A percentile compares a stretch with the other conserved stretches of the same genome.
phyloP scores from a whole-genome alignment of 2,329 filamentous ascomycete genomes.

The Colletotrichum cereale region DNA sequence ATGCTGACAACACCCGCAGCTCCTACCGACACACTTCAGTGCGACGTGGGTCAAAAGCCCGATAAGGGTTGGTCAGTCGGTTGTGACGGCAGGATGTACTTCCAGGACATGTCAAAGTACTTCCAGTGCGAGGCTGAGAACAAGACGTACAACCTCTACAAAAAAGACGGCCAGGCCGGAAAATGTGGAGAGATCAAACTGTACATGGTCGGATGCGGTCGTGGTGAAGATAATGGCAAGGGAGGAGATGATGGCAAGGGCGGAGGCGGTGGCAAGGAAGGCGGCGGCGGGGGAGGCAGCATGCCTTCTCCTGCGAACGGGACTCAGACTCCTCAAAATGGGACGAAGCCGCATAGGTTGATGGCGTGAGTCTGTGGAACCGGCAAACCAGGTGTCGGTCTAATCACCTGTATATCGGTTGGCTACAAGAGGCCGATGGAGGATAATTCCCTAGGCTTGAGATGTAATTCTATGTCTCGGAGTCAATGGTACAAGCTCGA shows the following conservation, averaged over 20 bases:
- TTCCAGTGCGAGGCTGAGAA: slow-evolving; percentile 71
- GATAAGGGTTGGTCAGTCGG: slow-evolving; percentile 68
- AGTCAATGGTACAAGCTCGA: background rate
- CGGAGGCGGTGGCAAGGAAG: background rate
- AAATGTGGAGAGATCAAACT: slow-evolving; percentile 65
- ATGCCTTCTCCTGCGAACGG: background rate
- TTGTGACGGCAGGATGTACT: slow-evolving; percentile 64
- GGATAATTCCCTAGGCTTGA: background rate
- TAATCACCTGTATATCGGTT: background rate
- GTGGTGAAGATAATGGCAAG: background rate
- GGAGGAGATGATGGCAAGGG: background rate
- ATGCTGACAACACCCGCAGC: slow-evolving; percentile 48
- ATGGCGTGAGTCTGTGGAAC: background rate
- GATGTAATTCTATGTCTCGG: background rate
- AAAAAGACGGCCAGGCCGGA: slow-evolving; percentile 49
- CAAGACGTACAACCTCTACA: slow-evolving; percentile 69
- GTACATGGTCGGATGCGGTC: slow-evolving; percentile 36
- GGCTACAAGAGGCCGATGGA: background rate
- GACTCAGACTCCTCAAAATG: background rate
- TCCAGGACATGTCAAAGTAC: slow-evolving; percentile 65
- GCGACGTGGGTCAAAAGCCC: slow-evolving; percentile 65
- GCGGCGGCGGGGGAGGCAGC: background rate
- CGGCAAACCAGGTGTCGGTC: background rate
- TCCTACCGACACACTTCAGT: slow-evolving; percentile 71
- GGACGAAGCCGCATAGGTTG: background rate